Conservation (phyloP, 108 stramenopile species). For the Skeletonema menzelii region DNA sequence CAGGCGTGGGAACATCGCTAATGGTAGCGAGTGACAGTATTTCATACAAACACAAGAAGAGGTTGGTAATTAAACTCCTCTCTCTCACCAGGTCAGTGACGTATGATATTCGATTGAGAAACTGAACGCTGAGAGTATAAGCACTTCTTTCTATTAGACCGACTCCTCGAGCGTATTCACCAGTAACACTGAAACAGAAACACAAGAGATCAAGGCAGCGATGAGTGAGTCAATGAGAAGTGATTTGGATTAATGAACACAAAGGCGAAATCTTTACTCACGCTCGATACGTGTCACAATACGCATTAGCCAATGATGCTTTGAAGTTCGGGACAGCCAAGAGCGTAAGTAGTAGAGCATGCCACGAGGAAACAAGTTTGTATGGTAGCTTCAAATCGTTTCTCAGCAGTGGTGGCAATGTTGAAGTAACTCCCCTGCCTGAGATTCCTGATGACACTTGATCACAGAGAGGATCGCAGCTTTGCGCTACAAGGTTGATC, state of each 20-base stretch:
- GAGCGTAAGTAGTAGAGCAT: constrained; percentile 87
- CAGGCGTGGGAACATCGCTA: neutral
- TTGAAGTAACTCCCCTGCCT: constrained; percentile 46
- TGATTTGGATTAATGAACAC: neutral
- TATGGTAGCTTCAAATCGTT: constrained; percentile 77
- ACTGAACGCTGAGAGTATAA: constrained; percentile 88
- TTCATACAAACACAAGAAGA: constrained; percentile 65
- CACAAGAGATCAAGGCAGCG: neutral
- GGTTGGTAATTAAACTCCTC: constrained; percentile 65
- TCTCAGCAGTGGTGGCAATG: constrained; percentile 63
- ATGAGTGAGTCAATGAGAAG: neutral
- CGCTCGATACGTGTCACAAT: constrained; percentile 83
- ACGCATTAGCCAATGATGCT: constrained; percentile 83
- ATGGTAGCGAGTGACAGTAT: constrained; percentile 55
- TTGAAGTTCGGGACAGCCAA: constrained; percentile 95
- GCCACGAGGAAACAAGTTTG: constrained; percentile 70
- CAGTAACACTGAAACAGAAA: constrained; percentile 51
- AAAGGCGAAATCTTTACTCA: neutral
- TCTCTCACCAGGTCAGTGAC: constrained; percentile 79
- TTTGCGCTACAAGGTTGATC: constrained; percentile 60
- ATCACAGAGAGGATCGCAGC: constrained; percentile 82
- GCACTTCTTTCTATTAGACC: constrained; percentile 84
- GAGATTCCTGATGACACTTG: constrained; percentile 53
- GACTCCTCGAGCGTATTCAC: constrained; percentile 82
- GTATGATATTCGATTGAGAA: constrained; percentile 91